Percentiles rank a stretch among this genome's conserved stretches.
Conservation (phyloP, 768 basidiomycete genomes). For the Xerocomus spinulosus region DNA sequence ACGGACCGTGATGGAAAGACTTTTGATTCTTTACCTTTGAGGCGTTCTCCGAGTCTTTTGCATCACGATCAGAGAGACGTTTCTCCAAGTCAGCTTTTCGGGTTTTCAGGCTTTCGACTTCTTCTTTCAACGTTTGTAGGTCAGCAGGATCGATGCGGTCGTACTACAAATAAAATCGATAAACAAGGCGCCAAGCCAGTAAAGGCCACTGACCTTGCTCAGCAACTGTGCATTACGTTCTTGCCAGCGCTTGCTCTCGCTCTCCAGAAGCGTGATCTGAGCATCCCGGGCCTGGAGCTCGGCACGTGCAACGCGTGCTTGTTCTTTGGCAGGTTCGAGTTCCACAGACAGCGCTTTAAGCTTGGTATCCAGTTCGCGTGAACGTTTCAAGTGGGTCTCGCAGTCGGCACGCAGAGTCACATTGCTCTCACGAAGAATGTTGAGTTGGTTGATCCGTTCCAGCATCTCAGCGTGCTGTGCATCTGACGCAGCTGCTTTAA, state of each 20-base stretch:
- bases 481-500: conserved; percentile 64
- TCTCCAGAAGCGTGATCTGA: conserved; percentile 67
- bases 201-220: conserved; percentile 54
- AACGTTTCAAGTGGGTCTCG: conserved; percentile 64
- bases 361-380: conserved; percentile 61
- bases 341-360: conserved; percentile 54
- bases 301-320: conserved; percentile 60
- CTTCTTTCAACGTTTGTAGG: conserved; percentile 71
- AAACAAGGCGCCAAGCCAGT: background rate
- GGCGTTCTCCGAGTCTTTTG: conserved; percentile 27
- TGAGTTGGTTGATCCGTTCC: conserved; percentile 82
- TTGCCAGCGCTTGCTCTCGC: conserved; percentile 79
- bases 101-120: conserved; percentile 52
- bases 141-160: conserved; percentile 88
- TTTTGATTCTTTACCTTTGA: conserved; percentile 27
- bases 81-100: conserved; percentile 37
- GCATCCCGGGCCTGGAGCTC: conserved; percentile 66
- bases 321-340: conserved; percentile 71
- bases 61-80: conserved; percentile 27
- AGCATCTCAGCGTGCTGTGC: conserved; percentile 80
- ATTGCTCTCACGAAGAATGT: conserved; percentile 84
- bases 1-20: background rate
- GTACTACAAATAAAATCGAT: conserved; percentile 44
- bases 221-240: conserved; percentile 77
- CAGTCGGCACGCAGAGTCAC: conserved; percentile 75